Evolutionary conservation across 441 rosid genomes (phyloP), one percentile per base, ranked within the genome.

Genomic region (Metrosideros polymorpha): DNA sequence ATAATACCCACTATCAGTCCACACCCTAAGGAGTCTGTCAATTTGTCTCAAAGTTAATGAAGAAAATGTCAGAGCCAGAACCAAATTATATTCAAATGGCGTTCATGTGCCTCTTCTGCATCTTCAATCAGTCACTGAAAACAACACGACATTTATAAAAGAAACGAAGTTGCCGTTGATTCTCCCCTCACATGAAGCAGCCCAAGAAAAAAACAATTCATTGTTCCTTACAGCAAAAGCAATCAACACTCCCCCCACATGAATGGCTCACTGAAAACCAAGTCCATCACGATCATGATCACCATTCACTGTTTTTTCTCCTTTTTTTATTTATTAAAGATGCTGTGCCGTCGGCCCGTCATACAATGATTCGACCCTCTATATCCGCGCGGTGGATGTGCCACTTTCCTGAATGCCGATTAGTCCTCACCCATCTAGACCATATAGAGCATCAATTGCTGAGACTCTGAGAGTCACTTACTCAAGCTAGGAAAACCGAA

Each of bases 111-210:
- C 77, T 84, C 85, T 87, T 79, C 82, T 75, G 90, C 82, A 90
- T 82, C 35, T 85, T 35, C 47, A 71, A 39, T 71, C 47, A 39
- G 88, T 90, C 91, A 71, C 91, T 84, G 90, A 88, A 88, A 86
- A 63, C 86, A 61, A 86, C 2, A 61, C 82, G 79, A 88, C 53
- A 45, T 88, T 83, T 54, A 54, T 22, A 50, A 50, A 50, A 50
- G 52, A 13, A 75, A 88, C n/a, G 83, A 90, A 57, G 76, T 89
- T 82, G 92, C 90, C 83, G 55, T 84, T 84, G 94, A 92, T 90
- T 92, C 94, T 89, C 85, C 63, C 85, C 89, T 89, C 95, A 91
- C 95, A 90, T 93, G 95, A 87, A 63, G 79, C 79, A 12, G 79
- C 47, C 79, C 79, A 42, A 84, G 82, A 75, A 85, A 75, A 85